These are phyloP conservation scores for Diaporthe amygdali DNA, from an alignment of 2,329 filamentous ascomycete species.

Conservation along the genomic window DNA sequence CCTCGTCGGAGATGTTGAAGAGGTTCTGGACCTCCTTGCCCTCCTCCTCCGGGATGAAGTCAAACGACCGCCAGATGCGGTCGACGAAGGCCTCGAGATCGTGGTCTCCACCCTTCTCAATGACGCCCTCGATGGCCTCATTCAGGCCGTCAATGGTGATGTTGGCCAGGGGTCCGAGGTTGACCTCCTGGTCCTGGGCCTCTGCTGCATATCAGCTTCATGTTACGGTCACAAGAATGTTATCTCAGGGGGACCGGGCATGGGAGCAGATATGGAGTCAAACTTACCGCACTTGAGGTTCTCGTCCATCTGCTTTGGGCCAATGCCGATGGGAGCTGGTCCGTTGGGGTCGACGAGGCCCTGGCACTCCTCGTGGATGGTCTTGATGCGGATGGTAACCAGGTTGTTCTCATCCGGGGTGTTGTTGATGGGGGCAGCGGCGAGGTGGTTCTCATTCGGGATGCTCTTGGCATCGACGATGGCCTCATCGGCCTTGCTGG, in stretches of 20 bases:
- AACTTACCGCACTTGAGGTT: background rate
- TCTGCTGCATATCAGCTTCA: background rate
- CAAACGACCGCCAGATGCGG: background rate
- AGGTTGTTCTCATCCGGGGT: too few species aligned
- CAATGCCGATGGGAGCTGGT: too few species aligned
- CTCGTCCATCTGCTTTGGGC: background rate
- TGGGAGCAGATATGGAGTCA: background rate
- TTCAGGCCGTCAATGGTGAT: background rate
- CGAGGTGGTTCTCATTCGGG: too few species aligned
- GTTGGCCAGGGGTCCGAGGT: background rate
- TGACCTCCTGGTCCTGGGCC: background rate
- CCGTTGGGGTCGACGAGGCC: background rate
- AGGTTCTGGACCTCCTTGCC: background rate
- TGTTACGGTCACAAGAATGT: too few species aligned
- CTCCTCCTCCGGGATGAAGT: background rate
- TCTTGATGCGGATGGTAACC: background rate
- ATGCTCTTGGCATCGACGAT: background rate
- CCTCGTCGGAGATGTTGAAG: background rate
- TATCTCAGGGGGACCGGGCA: background rate
- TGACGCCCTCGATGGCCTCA: background rate
- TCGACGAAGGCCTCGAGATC: too few species aligned
- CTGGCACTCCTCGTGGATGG: background rate
- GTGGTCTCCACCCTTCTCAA: background rate
- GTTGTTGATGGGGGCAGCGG: background rate
- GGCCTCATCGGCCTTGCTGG: background rate